Evolutionary conservation across 2,329 filamentous ascomycete species (phyloP).

Genomic region (Fusarium agapanthi): DNA sequence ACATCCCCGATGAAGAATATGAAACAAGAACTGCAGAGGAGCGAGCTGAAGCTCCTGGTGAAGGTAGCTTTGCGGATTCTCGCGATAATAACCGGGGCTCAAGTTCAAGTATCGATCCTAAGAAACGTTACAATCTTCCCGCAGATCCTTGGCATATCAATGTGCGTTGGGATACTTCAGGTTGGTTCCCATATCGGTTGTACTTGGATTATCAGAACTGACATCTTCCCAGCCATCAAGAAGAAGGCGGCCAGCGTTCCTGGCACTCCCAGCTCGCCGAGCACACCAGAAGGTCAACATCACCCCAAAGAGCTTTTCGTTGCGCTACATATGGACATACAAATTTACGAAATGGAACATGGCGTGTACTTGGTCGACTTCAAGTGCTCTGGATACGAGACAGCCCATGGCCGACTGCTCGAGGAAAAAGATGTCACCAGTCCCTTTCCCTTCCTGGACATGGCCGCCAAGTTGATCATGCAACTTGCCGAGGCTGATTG

Average conservation of each 20-base stretch:
- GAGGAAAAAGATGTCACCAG: slow-evolving; percentile 96
- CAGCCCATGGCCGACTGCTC: slow-evolving; percentile 73
- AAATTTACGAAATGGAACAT: slow-evolving; percentile 92
- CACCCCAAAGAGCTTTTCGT: slow-evolving; percentile 70
- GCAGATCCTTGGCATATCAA: slow-evolving; percentile 95
- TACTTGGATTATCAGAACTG: not conserved
- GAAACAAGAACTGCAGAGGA: slow-evolving; percentile 57
- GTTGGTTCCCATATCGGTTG: slow-evolving; percentile 60
- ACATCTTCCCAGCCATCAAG: slow-evolving; percentile 42
- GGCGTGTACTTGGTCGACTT: slow-evolving; percentile 97
- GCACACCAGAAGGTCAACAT: slow-evolving; percentile 50
- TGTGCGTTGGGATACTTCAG: slow-evolving; percentile 86
- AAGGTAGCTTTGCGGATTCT: slow-evolving; percentile 54
- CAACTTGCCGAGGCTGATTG: slow-evolving; percentile 85
- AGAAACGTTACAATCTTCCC: slow-evolving; percentile 80
- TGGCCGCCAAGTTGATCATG: slow-evolving; percentile 91
- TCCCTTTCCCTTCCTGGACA: slow-evolving; percentile 94
- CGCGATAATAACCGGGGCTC: slow-evolving; percentile 50
- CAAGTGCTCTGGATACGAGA: slow-evolving; percentile 97
- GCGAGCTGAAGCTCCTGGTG: slow-evolving; percentile 46
- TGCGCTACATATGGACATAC: slow-evolving; percentile 95
- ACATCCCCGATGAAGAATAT: slow-evolving; percentile 75
- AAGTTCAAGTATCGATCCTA: slow-evolving; percentile 58
- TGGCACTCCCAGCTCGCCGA: slow-evolving; percentile 19
- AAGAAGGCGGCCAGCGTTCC: slow-evolving; percentile 39